Base-by-base conservation (phyloP, 768 basidiomycete genomes). In the Tricholoma saponaceum region DNA sequence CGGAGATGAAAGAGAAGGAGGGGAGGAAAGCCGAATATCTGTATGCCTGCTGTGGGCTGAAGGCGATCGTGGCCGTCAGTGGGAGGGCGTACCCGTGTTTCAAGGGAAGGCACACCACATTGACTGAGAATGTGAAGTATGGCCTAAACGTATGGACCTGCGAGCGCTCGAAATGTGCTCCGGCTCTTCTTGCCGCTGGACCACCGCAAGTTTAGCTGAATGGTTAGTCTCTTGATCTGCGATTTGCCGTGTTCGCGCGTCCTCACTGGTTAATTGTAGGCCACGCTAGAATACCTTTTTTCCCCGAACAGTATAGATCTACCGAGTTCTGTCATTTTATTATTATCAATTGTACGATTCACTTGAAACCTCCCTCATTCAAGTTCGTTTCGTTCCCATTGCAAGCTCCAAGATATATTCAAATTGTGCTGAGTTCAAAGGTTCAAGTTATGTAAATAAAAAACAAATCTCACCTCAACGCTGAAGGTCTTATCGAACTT, bases 41-140 rank as follows among this genome's bases (percentile, higher is more conserved):
- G 52, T 39, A 18, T 43, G 13, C 55, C 35, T 56, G 55, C 44
- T 56, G 55, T 39, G 54, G 60, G 5, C 33, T 57, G 18, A 32
- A 33, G 9, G 51, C 56, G 37, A 41, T 50, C 3, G 6, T 50
- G 28, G 28, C 25, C 10, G 37, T 41, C 37, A 25, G 57, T 22
- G 35, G 22, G 5, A 52, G 39, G 46, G 37, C 52, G 26, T 33
- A 51, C 33, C 35, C 47, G 3, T 46, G 52, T 47, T 60, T 62
- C 46, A n/a, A 44, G 25, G 61, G 61, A 26, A 57, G 61, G 25
- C 61, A 60, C 41, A 60, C 61, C n/a, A 62, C 58, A 10, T 16
- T 50, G 47, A 14, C 20, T n/a, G 56, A 56, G 30, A 57, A 47
- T 51, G 58, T 62, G 6, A 35, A 57, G 32, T 62, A 57, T 20